Percentiles rank a stretch among this genome's conserved stretches.
Conservation (phyloP, 805 yeast species). For the Suhomyces faveliae region DNA sequence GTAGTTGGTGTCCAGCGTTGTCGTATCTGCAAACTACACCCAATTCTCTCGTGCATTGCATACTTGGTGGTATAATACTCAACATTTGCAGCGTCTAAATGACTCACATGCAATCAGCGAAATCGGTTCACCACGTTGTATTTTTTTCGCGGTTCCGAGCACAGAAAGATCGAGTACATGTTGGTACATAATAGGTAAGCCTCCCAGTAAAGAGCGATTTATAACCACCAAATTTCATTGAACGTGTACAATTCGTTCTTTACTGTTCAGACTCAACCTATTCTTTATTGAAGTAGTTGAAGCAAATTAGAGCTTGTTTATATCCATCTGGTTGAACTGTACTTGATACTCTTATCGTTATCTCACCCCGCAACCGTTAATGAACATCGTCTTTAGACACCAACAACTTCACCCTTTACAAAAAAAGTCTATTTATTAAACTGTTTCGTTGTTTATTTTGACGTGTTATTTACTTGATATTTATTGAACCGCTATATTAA, state of each 20-base stretch:
- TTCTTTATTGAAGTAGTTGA: not conserved
- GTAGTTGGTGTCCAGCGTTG: no score
- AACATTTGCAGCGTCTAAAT: not conserved
- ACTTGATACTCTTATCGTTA: not conserved
- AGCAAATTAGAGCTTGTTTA: no score
- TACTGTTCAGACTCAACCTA: not conserved
- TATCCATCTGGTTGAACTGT: not conserved
- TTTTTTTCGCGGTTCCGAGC: slow-evolving; percentile 3
- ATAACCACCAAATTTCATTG: not conserved
- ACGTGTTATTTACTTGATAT: not conserved
- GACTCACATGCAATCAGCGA: slow-evolving; percentile 6
- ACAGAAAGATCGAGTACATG: not conserved
- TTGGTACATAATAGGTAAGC: not conserved
- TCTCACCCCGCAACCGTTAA: not conserved
- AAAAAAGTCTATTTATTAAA: not conserved
- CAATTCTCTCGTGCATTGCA: not conserved
- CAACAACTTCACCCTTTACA: not conserved
- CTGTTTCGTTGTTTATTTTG: not conserved
- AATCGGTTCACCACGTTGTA: slow-evolving; percentile 6
- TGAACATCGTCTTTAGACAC: not conserved
- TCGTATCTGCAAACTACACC: not conserved
- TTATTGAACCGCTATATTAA: not conserved
- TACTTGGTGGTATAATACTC: not conserved
- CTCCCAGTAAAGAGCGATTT: not conserved
- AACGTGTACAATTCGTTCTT: not conserved